Conservation (phyloP, 129 eudicot genomes). For the Dittrichia graveolens region DNA sequence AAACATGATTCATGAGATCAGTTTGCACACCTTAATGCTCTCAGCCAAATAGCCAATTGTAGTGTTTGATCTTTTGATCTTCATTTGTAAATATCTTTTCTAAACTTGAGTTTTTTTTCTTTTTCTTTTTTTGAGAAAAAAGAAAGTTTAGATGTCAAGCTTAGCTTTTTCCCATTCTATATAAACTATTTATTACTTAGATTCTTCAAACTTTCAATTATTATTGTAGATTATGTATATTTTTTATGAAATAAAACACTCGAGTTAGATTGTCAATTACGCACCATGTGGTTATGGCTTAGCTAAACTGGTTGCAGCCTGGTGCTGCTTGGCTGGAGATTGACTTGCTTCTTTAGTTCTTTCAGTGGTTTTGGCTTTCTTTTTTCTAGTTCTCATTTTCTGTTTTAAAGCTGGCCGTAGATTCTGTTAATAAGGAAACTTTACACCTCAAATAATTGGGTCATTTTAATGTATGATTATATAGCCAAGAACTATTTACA, state of each 20-base stretch:
- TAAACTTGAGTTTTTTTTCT: not conserved
- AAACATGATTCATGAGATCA: constrained; percentile 10
- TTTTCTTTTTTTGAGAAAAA: not conserved
- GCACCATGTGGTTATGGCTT: constrained; percentile 4
- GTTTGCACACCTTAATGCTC: not conserved
- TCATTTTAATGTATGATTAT: not conserved
- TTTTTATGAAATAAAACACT: not conserved
- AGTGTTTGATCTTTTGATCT: not conserved
- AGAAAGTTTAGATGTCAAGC: not conserved
- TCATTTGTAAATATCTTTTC: not conserved
- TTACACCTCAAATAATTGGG: not conserved
- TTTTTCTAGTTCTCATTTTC: not conserved
- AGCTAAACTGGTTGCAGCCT: constrained; percentile 10
- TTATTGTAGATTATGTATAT: not conserved
- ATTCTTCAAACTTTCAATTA: not conserved
- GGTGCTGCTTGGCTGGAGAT: constrained; percentile 9
- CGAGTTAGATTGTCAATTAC: constrained; percentile 14
- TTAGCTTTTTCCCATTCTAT: constrained; percentile 11
- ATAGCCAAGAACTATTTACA: not conserved
- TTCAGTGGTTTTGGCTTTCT: not conserved
- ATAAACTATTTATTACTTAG: not conserved
- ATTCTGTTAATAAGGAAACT: not conserved
- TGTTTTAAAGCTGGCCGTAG: not conserved
- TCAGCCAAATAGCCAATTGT: constrained; percentile 11
- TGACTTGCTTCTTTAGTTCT: not conserved